A percentile compares a stretch with the other conserved stretches of the same genome.
These are phyloP conservation scores for Kewa caespitosa DNA, from an alignment of 179 eudicot genomes.

Conservation along the genomic window DNA sequence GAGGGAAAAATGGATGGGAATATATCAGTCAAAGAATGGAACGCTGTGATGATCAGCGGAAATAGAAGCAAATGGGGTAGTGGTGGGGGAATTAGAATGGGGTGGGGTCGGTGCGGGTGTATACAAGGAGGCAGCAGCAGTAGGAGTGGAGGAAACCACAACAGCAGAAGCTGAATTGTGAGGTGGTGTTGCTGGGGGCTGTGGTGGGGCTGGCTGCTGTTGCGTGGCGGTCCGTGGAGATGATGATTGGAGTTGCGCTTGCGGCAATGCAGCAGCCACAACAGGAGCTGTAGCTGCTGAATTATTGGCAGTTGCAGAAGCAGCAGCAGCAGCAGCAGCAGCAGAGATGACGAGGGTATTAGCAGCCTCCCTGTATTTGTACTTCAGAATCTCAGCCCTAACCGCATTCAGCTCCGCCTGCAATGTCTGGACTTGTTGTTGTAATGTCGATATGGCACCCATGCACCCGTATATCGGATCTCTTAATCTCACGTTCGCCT, in stretches of 20 bases:
- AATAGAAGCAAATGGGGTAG: slow-evolving; percentile 28
- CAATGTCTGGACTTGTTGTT: slow-evolving; percentile 59
- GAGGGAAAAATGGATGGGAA: background rate
- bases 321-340: slow-evolving; percentile 16
- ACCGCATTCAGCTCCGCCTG: slow-evolving; percentile 61
- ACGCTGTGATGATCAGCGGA: slow-evolving; percentile 34
- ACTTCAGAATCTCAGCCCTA: slow-evolving; percentile 61
- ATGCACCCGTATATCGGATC: slow-evolving; percentile 92
- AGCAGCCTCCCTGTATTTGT: slow-evolving; percentile 56
- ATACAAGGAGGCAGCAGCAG: slow-evolving; percentile 15
- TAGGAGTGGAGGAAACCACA: slow-evolving; percentile 10
- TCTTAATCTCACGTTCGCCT: slow-evolving; percentile 72
- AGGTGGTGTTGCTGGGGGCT: slow-evolving; percentile 37
- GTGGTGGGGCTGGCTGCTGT: slow-evolving; percentile 12
- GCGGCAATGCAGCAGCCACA: slow-evolving; percentile 27
- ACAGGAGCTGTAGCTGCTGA: slow-evolving; percentile 29
- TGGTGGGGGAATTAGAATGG: slow-evolving; percentile 30
- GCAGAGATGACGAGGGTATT: slow-evolving; percentile 31
- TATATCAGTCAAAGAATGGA: slow-evolving; percentile 42
- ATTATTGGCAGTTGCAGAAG: slow-evolving; percentile 19
- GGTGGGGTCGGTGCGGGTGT: slow-evolving; percentile 8
- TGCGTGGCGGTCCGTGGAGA: background rate
- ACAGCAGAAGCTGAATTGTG: slow-evolving; percentile 17
- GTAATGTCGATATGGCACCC: slow-evolving; percentile 79
- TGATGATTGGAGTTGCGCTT: slow-evolving; percentile 14